A percentile compares a stretch with the other conserved stretches of the same genome.
These are phyloP conservation scores for Gossypium davidsonii DNA, from an alignment of 441 rosid genomes.

Conservation along the genomic window DNA sequence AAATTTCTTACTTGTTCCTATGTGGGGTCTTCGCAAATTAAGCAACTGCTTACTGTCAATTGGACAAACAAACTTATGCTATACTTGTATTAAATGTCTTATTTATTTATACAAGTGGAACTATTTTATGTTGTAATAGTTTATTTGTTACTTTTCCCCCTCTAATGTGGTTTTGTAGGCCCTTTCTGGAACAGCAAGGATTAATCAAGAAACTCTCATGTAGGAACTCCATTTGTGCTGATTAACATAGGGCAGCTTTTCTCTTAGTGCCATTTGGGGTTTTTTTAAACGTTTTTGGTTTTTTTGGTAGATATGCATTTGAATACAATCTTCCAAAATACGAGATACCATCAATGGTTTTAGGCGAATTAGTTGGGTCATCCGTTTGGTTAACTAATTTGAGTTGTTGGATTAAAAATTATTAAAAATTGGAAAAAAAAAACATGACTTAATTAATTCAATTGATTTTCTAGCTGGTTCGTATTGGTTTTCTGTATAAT, in stretches of 20 bases:
- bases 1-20: neutral
- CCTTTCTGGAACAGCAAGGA: neutral
- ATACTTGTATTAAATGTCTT: neutral
- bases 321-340: no score
- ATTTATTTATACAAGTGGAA: neutral
- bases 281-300: no score
- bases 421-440: no score
- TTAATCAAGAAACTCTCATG: neutral
- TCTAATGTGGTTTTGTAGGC: neutral
- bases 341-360: no score
- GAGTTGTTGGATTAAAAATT: no score
- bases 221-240: neutral
- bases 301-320: no score
- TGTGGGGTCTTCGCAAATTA: neutral
- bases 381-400: no score
- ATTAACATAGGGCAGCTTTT: neutral
- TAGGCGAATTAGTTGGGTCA: no score
- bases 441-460: no score
- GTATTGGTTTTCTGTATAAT: no score
- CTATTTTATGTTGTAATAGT: neutral
- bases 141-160: neutral
- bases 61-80: neutral
- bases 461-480: no score
- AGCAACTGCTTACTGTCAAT: slow-evolving; percentile 5
- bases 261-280: neutral